phyloP scores from a whole-genome alignment of 352 stramenopile species.

The Globisporangium recalcitrans region DNA sequence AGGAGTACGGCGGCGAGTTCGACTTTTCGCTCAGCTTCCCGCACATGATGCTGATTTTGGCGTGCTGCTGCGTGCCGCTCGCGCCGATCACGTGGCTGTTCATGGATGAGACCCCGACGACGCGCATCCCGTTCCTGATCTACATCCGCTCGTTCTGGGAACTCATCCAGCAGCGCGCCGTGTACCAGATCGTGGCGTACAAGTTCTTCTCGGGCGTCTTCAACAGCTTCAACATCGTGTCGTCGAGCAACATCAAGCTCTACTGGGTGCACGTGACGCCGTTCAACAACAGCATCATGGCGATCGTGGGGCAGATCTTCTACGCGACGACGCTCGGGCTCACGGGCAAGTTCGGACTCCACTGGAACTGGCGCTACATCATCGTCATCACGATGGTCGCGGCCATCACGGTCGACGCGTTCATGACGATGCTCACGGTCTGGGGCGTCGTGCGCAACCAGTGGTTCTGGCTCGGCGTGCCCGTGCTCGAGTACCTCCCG shows the following conservation, averaged over 20 bases:
- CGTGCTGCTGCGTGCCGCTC: slow-evolving; percentile 30
- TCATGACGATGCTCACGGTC: slow-evolving; percentile 50
- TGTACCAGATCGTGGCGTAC: slow-evolving; percentile 58
- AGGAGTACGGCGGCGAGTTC: slow-evolving; percentile 52
- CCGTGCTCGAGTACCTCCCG: slow-evolving; percentile 45
- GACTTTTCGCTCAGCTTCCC: slow-evolving; percentile 47
- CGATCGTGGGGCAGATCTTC: slow-evolving; percentile 41
- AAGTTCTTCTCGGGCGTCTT: slow-evolving; percentile 63
- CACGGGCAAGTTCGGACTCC: slow-evolving; percentile 36
- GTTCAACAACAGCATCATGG: slow-evolving; percentile 52
- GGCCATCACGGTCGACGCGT: slow-evolving; percentile 32
- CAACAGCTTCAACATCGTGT: slow-evolving; percentile 58
- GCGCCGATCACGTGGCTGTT: slow-evolving; percentile 23
- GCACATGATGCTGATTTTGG: slow-evolving; percentile 42
- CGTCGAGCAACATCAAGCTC: slow-evolving; percentile 43
- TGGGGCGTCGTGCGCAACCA: slow-evolving; percentile 51
- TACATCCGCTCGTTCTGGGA: slow-evolving; percentile 50
- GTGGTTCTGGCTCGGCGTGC: slow-evolving; percentile 60
- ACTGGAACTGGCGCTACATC: slow-evolving; percentile 55
- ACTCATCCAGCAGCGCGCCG: slow-evolving; percentile 47
- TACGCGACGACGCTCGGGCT: slow-evolving; percentile 43
- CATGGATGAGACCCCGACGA: slow-evolving; percentile 15
- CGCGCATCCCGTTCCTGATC: slow-evolving; percentile 12
- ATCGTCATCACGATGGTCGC: slow-evolving; percentile 39
- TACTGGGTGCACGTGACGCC: slow-evolving; percentile 55